These are phyloP conservation scores for Fusarium acutatum DNA, from an alignment of 2,329 filamentous ascomycete genomes.

Conservation along the genomic window DNA sequence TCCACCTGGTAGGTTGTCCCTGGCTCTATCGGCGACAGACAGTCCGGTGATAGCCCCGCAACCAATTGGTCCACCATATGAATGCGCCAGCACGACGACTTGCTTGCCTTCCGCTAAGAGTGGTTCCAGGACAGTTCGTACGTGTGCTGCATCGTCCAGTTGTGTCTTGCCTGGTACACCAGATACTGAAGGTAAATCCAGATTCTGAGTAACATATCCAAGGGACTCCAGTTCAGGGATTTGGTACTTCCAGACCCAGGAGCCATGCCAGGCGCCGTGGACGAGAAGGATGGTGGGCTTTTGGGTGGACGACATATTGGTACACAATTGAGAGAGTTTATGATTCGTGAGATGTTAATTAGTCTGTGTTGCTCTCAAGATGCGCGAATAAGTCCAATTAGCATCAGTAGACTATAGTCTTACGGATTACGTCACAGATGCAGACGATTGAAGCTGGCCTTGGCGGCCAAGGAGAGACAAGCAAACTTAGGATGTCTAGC, in stretches of 20 bases:
- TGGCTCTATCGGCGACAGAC: not conserved
- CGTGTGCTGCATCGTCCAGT: not conserved
- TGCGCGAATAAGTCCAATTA: not conserved
- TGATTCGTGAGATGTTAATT: fast-evolving
- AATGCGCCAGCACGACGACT: not conserved
- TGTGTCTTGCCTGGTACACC: not conserved
- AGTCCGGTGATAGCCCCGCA: not conserved
- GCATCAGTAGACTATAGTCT: not conserved
- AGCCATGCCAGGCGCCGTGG: not conserved
- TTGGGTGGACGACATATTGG: not conserved
- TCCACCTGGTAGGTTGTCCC: not conserved
- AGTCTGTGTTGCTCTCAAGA: not conserved
- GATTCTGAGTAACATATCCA: not conserved
- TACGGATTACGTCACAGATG: not conserved
- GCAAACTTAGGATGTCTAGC: not conserved
- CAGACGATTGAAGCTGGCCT: not conserved
- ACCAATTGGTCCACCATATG: not conserved
- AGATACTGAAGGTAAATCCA: not conserved
- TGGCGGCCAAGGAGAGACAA: not conserved
- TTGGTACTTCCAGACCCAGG: not conserved
- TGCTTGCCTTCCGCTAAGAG: not conserved
- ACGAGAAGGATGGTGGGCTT: not conserved
- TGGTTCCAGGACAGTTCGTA: not conserved
- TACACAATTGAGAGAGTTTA: fast-evolving
- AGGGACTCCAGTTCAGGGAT: not conserved